These are phyloP conservation scores for Cinchona pubescens DNA, from an alignment of 257 asterid genomes.

Conservation along the genomic window DNA sequence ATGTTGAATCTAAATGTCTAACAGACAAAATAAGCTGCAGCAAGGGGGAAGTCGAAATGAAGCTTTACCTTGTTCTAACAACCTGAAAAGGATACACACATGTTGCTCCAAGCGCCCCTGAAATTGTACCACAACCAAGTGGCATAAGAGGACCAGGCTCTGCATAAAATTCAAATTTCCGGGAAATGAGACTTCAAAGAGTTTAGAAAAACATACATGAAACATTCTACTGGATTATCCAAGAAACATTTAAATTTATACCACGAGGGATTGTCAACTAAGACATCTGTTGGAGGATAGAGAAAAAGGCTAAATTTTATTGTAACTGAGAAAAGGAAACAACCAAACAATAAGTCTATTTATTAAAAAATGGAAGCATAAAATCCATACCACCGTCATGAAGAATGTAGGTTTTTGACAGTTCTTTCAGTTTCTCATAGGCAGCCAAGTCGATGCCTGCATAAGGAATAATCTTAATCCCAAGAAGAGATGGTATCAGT, in stretches of 20 bases:
- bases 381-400: conserved; percentile 66
- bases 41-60: background rate
- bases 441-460: conserved; percentile 93
- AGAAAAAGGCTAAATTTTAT: conserved; percentile 2
- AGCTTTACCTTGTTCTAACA: conserved; percentile 78
- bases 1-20: conserved; percentile 1
- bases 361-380: conserved; percentile 12
- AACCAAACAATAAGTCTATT: background rate
- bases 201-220: background rate
- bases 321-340: conserved; percentile 9
- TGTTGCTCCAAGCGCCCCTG: conserved; percentile 95
- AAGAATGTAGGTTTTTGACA: conserved; percentile 70
- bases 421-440: conserved; percentile 83
- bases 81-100: conserved; percentile 98
- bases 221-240: background rate
- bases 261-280: background rate
- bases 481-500: conserved; percentile 86
- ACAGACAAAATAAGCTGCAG: background rate
- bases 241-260: background rate
- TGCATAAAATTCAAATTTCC: conserved; percentile 35
- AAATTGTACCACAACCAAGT: conserved; percentile 87
- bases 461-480: conserved; percentile 87
- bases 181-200: conserved; percentile 10
- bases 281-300: background rate
- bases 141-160: conserved; percentile 95